phyloP scores from a whole-genome alignment of 2,329 filamentous ascomycete genomes.

The Sporothrix dimorphospora region DNA sequence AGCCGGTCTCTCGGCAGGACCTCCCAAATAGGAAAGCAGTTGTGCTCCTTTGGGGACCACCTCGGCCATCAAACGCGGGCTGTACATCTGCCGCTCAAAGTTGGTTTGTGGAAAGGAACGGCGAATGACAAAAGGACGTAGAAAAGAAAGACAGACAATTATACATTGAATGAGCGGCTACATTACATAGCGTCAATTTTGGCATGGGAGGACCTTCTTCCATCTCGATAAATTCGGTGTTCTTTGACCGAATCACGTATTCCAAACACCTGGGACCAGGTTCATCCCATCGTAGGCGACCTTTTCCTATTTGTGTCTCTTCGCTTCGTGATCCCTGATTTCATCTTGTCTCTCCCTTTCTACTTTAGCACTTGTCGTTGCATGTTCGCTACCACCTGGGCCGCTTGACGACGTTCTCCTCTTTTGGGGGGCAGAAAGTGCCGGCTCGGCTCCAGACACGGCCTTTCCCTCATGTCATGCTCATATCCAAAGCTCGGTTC shows the following conservation, averaged over 20 bases:
- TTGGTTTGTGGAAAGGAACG: background rate
- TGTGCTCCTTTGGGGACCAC: background rate
- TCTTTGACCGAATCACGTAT: background rate
- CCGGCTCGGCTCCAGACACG: background rate
- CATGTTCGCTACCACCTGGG: background rate
- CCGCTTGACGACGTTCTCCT: background rate
- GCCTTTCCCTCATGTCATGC: background rate
- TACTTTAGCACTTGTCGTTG: background rate
- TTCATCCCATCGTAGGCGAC: background rate
- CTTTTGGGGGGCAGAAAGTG: background rate
- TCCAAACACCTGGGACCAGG: background rate
- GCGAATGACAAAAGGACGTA: no score
- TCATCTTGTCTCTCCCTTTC: background rate
- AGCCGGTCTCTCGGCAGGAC: background rate
- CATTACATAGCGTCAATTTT: no score
- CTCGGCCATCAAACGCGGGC: conserved; percentile 16
- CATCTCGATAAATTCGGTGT: background rate
- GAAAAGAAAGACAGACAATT: no score
- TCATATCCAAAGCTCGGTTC: background rate
- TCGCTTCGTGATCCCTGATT: background rate
- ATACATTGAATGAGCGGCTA: no score
- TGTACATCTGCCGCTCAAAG: background rate
- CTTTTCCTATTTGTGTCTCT: background rate
- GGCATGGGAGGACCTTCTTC: no score
- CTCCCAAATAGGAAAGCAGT: conserved; percentile 4